Evolutionary conservation across 2,329 filamentous ascomycete species (phyloP).

Genomic region (Trichoderma cornu-damae): DNA sequence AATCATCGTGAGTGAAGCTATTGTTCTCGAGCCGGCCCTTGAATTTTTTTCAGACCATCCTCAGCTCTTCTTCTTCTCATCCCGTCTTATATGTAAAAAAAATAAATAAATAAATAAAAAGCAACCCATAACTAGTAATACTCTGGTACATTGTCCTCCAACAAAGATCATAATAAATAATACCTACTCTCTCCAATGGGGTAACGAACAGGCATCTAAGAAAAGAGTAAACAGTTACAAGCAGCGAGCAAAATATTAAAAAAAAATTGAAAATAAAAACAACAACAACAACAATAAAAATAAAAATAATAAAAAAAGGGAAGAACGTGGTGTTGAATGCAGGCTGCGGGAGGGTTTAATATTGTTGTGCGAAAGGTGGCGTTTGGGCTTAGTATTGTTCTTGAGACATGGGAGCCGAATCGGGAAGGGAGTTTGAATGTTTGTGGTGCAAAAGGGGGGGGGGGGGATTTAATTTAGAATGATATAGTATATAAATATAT

Average conservation of each 20-base stretch:
- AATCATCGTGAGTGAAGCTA: not conserved
- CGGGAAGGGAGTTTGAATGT: not conserved
- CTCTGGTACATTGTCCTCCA: not conserved
- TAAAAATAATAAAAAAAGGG: too few relatives aligned
- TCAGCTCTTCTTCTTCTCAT: not conserved
- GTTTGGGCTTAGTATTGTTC: conserved; percentile 34
- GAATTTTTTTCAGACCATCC: not conserved
- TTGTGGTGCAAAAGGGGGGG: conserved; percentile 1
- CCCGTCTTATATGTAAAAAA: not conserved
- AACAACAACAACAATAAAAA: too few relatives aligned
- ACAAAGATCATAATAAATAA: not conserved
- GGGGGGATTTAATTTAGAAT: not conserved
- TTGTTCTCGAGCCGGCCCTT: not conserved
- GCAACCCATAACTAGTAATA: too few relatives aligned
- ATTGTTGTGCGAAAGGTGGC: conserved; percentile 33
- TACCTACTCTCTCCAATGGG: not conserved
- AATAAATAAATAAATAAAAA: too few relatives aligned
- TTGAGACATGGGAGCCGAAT: conserved; percentile 21
- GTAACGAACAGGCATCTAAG: too few relatives aligned
- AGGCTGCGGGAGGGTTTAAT: conserved; percentile 24
- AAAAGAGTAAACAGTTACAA: not conserved
- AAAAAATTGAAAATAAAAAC: not conserved
- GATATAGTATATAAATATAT: too few relatives aligned
- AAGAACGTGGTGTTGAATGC: not conserved
- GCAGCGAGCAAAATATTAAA: not conserved